phyloP scores from a whole-genome alignment of 345 rosid genomes.

The Excoecaria cochinchinensis region DNA sequence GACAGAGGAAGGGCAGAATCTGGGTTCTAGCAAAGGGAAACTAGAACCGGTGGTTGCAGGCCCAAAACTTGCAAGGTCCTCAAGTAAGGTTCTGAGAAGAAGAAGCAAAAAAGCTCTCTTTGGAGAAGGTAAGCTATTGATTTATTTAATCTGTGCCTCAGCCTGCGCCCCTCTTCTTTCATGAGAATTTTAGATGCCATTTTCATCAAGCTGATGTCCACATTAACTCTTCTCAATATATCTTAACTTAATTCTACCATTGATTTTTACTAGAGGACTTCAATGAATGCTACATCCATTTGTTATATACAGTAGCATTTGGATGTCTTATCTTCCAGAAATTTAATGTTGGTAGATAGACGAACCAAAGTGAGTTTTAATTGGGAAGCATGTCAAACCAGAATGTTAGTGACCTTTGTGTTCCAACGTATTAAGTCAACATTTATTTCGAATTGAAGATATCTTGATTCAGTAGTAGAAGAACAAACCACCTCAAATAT shows the following conservation, averaged over 20 bases:
- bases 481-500: background rate
- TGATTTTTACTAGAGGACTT: background rate
- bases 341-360: background rate
- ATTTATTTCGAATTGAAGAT: background rate
- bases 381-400: background rate
- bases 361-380: background rate
- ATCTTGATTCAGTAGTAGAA: background rate
- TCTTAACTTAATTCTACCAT: background rate
- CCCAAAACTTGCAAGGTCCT: constrained; percentile 33
- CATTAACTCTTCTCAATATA: background rate
- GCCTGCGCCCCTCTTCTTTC: background rate
- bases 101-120: constrained; percentile 42
- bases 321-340: background rate
- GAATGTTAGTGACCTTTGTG: background rate
- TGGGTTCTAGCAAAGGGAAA: constrained; percentile 43
- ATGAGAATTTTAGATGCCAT: constrained; percentile 3
- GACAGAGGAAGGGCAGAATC: constrained; percentile 65
- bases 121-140: constrained; percentile 58
- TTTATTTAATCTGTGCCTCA: constrained; percentile 6
- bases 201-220: background rate
- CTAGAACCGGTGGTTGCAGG: constrained; percentile 34
- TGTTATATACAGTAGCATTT: background rate
- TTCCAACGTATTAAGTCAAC: background rate
- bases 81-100: constrained; percentile 23
- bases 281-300: background rate